Evolutionary conservation across 805 yeast genomes (phyloP).

Genomic region (Nakazawaea wyomingensis): DNA sequence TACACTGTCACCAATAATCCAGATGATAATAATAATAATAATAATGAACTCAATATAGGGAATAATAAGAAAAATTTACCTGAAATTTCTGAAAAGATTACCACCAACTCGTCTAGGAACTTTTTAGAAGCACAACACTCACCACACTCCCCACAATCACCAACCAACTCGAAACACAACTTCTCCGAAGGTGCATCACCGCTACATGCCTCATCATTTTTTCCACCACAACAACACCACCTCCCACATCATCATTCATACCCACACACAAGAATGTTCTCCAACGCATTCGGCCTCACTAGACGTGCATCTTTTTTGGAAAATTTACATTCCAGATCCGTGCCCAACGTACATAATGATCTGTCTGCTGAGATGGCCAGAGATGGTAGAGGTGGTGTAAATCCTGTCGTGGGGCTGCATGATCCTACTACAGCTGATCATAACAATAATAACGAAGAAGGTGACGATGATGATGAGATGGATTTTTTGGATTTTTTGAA

Average conservation of each 20-base stretch:
- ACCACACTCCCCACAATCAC: too few species aligned
- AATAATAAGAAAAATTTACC: too few species aligned
- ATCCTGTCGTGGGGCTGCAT: too few species aligned
- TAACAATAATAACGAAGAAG: conserved; percentile 15
- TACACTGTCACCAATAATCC: conserved; percentile 1
- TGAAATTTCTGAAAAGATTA: not conserved
- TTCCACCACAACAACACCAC: not conserved
- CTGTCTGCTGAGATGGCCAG: too few species aligned
- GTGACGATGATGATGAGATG: conserved; percentile 31
- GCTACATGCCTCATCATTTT: not conserved
- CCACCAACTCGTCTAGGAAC: not conserved
- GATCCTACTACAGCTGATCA: too few species aligned
- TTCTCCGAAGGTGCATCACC: not conserved
- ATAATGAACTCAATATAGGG: too few species aligned
- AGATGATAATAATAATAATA: not conserved
- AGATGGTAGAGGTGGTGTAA: too few species aligned
- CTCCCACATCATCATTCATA: not conserved
- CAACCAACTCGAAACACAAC: too few species aligned
- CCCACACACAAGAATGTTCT: conserved; percentile 1
- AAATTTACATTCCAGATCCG: not conserved
- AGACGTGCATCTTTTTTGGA: conserved; percentile 12
- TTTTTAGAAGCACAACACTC: conserved; percentile 5
- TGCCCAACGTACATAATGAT: not conserved
- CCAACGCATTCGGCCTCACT: conserved; percentile 7
- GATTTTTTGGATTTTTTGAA: conserved; percentile 44